Evolutionary conservation across 1,139 yeast genomes (phyloP).

Genomic region (Candida pseudoviswanathii): DNA sequence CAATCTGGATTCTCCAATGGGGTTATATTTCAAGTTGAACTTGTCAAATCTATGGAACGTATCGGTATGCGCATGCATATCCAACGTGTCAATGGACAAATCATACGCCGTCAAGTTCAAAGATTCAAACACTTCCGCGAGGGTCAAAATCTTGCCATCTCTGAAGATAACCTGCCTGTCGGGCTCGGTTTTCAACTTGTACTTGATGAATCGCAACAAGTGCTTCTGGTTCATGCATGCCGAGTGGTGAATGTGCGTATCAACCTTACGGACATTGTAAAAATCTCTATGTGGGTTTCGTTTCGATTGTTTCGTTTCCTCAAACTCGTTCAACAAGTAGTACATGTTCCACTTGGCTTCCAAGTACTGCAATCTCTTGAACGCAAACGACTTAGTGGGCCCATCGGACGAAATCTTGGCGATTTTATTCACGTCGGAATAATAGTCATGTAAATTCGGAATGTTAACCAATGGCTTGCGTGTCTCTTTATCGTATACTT

Average conservation of each 20-base stretch:
- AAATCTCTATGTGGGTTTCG: conserved; percentile 91
- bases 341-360: conserved; percentile 98
- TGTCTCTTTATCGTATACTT: conserved; percentile 49
- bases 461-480: conserved; percentile 53
- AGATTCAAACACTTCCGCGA: conserved; percentile 86
- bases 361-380: conserved; percentile 85
- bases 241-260: conserved; percentile 97
- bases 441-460: conserved; percentile 82
- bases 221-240: conserved; percentile 99
- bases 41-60: conserved; percentile 98
- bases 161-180: conserved; percentile 90
- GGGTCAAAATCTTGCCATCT: conserved; percentile 88
- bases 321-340: conserved; percentile 83
- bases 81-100: conserved; percentile 91
- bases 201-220: conserved; percentile 88
- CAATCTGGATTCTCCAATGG: conserved; percentile 95
- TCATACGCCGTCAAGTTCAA: conserved; percentile 91
- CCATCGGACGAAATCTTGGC: conserved; percentile 84
- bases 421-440: conserved; percentile 75
- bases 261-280: conserved; percentile 97
- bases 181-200: conserved; percentile 65
- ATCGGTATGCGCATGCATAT: conserved; percentile 99
- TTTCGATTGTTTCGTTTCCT: conserved; percentile 82
- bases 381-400: conserved; percentile 96
- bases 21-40: conserved; percentile 95